A percentile compares a stretch with the other conserved stretches of the same genome.
Conservation (phyloP, 768 basidiomycete species). For the Chiua virens region DNA sequence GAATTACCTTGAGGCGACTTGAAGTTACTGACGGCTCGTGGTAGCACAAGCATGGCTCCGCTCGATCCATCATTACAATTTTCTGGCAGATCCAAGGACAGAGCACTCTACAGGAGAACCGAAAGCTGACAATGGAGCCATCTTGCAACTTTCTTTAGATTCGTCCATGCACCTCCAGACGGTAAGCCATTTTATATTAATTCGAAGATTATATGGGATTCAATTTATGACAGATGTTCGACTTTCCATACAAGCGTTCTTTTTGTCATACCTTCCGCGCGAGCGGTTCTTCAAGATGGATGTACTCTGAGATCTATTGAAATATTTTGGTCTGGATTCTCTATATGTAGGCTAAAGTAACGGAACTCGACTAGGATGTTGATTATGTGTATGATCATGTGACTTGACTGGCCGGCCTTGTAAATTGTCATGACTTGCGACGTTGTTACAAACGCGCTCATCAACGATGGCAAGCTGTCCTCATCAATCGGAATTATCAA, state of each 20-base stretch:
- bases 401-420: slow-evolving; percentile 3
- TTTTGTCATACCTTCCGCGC: slow-evolving; percentile 9
- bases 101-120: slow-evolving; percentile 45
- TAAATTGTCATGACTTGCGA: neutral
- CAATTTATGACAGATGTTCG: slow-evolving; percentile 16
- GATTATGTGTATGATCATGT: slow-evolving; percentile 4
- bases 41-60: slow-evolving; percentile 22
- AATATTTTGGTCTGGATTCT: no score
- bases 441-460: neutral
- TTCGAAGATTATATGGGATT: neutral
- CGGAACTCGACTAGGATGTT: neutral
- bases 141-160: slow-evolving; percentile 26
- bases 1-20: neutral
- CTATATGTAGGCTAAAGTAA: no score
- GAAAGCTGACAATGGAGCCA: slow-evolving; percentile 29
- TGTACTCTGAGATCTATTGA: slow-evolving; percentile 5
- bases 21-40: no score
- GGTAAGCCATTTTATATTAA: slow-evolving; percentile 2
- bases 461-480: slow-evolving; percentile 40
- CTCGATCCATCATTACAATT: slow-evolving; percentile 41
- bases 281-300: slow-evolving; percentile 27
- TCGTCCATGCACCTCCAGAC: slow-evolving; percentile 23
- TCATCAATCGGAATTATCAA: slow-evolving; percentile 51
- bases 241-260: slow-evolving; percentile 29
- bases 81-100: slow-evolving; percentile 45